phyloP scores from a whole-genome alignment of 1,139 yeast genomes.

The Petasospora fabianii region DNA sequence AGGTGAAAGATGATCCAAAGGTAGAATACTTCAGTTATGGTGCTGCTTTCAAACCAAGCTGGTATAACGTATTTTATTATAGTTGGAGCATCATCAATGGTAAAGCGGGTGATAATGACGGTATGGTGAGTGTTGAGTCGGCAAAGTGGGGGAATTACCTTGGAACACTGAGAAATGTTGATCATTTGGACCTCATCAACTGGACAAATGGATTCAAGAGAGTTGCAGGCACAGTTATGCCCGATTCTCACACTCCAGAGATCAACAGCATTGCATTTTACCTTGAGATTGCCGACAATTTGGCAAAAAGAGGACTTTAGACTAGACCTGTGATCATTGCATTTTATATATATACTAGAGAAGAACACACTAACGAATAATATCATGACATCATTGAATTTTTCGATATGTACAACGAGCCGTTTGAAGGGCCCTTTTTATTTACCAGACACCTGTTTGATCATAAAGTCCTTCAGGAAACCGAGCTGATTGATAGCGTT shows the following conservation, averaged over 20 bases:
- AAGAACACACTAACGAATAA: no score
- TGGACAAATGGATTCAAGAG: constrained; percentile 64
- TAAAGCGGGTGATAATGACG: constrained; percentile 66
- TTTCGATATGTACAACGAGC: no score
- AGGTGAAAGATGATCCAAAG: constrained; percentile 49
- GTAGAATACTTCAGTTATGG: constrained; percentile 84
- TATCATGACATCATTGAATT: no score
- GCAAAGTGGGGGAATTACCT: constrained; percentile 80
- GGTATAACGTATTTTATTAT: constrained; percentile 57
- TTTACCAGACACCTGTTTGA: constrained; percentile 43
- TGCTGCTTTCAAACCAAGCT: constrained; percentile 60
- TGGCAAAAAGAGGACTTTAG: constrained; percentile 57
- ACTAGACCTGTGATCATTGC: no score
- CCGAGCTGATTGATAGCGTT: constrained; percentile 60
- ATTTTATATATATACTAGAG: no score
- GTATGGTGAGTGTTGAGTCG: constrained; percentile 75
- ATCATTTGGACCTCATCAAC: constrained; percentile 81
- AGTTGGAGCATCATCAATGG: constrained; percentile 59
- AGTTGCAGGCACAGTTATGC: constrained; percentile 16
- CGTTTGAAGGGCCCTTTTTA: constrained; percentile 4
- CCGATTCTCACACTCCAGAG: constrained; percentile 32
- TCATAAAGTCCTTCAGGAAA: constrained; percentile 56
- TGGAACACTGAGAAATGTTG: constrained; percentile 76
- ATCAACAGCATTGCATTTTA: constrained; percentile 77
- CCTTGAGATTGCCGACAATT: constrained; percentile 64